A percentile compares a stretch with the other conserved stretches of the same genome.
Evolutionary conservation across 176 grass and related monocot species (phyloP).

Genomic region (Neostapfia colusana): DNA sequence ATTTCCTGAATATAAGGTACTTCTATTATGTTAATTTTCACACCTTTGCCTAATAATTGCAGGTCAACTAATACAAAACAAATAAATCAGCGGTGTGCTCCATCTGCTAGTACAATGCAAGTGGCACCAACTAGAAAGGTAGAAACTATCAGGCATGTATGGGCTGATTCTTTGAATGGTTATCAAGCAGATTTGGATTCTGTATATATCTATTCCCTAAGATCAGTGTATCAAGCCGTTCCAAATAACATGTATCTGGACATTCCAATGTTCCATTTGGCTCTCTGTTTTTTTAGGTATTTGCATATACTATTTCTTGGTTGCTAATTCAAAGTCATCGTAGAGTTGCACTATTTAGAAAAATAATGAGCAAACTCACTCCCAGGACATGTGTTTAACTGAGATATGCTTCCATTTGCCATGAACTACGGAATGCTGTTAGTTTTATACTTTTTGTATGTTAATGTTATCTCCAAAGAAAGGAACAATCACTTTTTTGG

Average conservation of each 20-base stretch:
- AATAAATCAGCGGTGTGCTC: slow-evolving; percentile 32
- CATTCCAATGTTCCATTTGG: background rate
- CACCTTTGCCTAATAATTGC: slow-evolving; percentile 37
- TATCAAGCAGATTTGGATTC: slow-evolving; percentile 20
- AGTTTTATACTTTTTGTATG: background rate
- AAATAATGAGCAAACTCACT: background rate
- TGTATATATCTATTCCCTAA: background rate
- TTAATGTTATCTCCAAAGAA: slow-evolving; percentile 5
- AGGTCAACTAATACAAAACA: slow-evolving; percentile 55
- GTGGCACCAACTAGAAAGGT: slow-evolving; percentile 52
- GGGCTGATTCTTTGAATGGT: background rate
- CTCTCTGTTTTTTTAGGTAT: background rate
- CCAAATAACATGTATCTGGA: background rate
- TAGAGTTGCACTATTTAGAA: background rate
- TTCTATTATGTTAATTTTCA: slow-evolving; percentile 14
- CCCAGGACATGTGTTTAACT: slow-evolving; percentile 15
- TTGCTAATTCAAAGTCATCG: background rate
- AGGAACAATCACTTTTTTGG: too few species aligned
- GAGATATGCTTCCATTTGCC: slow-evolving; percentile 12
- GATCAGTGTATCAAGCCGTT: slow-evolving; percentile 15
- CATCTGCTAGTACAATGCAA: slow-evolving; percentile 28
- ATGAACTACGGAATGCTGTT: background rate
- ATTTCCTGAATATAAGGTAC: slow-evolving; percentile 29
- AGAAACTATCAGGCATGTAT: background rate
- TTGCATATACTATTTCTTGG: background rate